Conservation (phyloP, 83 land plant species). For the Diphasiastrum complanatum region DNA sequence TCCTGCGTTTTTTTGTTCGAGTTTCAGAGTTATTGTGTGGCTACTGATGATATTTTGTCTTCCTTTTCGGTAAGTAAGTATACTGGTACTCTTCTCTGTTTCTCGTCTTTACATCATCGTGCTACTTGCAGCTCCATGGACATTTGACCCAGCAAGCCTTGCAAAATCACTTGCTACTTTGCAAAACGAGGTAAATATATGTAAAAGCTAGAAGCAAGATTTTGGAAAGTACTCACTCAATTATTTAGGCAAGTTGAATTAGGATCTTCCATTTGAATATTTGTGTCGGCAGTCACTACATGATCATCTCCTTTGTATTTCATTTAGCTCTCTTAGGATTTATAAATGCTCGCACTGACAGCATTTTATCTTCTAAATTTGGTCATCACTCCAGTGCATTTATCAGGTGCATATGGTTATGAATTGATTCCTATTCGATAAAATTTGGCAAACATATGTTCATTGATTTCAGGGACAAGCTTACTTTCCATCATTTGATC, state of each 20-base stretch:
- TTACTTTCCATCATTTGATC: conserved; percentile 92
- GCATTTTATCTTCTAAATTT: too few relatives aligned
- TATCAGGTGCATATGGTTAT: too few relatives aligned
- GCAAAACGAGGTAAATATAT: conserved; percentile 49
- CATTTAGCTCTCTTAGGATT: too few relatives aligned
- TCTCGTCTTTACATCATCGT: too few relatives aligned
- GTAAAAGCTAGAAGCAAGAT: conserved; percentile 11
- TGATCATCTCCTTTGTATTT: too few relatives aligned
- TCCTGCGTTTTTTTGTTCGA: conserved; percentile 3
- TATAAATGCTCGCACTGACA: too few relatives aligned
- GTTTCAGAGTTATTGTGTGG: too few relatives aligned
- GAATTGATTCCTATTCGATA: neutral
- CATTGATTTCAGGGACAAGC: conserved; percentile 58
- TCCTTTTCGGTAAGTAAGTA: too few relatives aligned
- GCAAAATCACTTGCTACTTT: conserved; percentile 43
- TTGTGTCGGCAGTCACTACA: too few relatives aligned
- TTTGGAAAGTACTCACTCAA: neutral
- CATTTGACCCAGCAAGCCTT: conserved; percentile 71
- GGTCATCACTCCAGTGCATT: too few relatives aligned
- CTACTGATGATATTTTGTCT: too few relatives aligned
- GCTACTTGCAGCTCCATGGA: conserved; percentile 79
- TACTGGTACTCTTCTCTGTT: too few relatives aligned
- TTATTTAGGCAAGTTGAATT: neutral
- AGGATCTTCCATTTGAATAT: neutral
- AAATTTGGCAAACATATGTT: neutral